phyloP scores from a whole-genome alignment of 306 rosid genomes.

The Sophora flavescens region DNA sequence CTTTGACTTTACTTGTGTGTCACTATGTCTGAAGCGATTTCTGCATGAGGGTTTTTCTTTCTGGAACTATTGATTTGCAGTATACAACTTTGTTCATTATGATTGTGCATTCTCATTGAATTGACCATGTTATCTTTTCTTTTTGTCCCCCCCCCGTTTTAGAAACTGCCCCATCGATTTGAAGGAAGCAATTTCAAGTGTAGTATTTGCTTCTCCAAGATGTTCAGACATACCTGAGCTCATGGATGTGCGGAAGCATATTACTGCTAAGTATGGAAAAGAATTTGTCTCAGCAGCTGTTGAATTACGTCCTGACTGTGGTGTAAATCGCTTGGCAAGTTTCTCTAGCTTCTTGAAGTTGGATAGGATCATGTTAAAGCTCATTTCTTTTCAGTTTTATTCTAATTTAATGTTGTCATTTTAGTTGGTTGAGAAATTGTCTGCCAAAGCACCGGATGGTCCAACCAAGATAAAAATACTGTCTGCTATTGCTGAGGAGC shows the following conservation, averaged over 20 bases:
- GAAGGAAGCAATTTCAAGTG: slow-evolving; percentile 93
- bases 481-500: slow-evolving; percentile 85
- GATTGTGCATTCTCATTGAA: slow-evolving; percentile 33
- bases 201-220: slow-evolving; percentile 90
- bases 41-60: neutral
- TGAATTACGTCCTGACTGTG: slow-evolving; percentile 95
- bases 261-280: slow-evolving; percentile 86
- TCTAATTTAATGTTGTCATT: slow-evolving; percentile 45
- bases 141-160: slow-evolving; percentile 15
- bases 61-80: slow-evolving; percentile 27
- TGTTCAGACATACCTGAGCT: slow-evolving; percentile 93
- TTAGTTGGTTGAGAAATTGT: slow-evolving; percentile 94
- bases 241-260: slow-evolving; percentile 75
- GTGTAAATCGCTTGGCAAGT: slow-evolving; percentile 90
- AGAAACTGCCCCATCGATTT: slow-evolving; percentile 91
- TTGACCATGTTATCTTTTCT: slow-evolving; percentile 28
- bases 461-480: slow-evolving; percentile 82
- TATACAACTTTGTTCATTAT: slow-evolving; percentile 15
- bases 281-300: slow-evolving; percentile 79
- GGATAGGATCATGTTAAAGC: slow-evolving; percentile 34
- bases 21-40: neutral
- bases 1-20: slow-evolving; percentile 34
- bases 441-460: slow-evolving; percentile 93
- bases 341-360: slow-evolving; percentile 42
- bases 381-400: slow-evolving; percentile 14